Base-by-base conservation (phyloP, 176 grass and related monocot species). In the Zoysia japonica region DNA sequence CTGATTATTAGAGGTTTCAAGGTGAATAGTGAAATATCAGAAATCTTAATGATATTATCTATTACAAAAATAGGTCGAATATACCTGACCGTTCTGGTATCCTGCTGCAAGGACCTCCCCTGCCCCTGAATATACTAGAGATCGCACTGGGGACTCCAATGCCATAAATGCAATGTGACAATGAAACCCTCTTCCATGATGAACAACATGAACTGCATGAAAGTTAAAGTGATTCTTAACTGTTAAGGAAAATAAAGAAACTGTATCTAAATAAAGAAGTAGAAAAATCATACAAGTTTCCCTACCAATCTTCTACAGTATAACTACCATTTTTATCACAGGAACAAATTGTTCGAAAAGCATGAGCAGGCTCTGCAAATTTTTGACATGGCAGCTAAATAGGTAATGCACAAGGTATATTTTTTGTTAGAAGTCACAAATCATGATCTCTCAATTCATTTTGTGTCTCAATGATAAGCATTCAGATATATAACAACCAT, bases 1-100 rank as follows among this genome's bases (percentile, higher is more conserved):
- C 57, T 79, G n/a, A 49, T 75, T n/a, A 9, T n/a, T 74, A 50
- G 17, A 81, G 80, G 46, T 47, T 65, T 82, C 54, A 78, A 73
- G 81, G 77, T 28, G 52, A 68, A 43, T 14, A 69, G 41, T 54
- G 39, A 65, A 71, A 10, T n/a, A 49, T 60, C 54, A 78, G 49
- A 67, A 78, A 84, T 64, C 60, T 79, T 45, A 55, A 68, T 19
- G 47, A 71, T 19, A 81, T 67, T 28, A 62, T 59, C 7, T 49
- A 83, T 47, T 67, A 63, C 7, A 68, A 53, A 54, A 47, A 40
- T 47, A 56, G 6, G 20, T 38, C 72, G 16, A 48, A 82, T 75
- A 72, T 92, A 97, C 94, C 91, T 97, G 94, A 72, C 94, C 94
- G 51, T 86, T 92, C 84, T 97, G 72, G 85, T 88, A 97, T 42